Conservation (phyloP, 139 green algal genomes). For the Volvox africanus region DNA sequence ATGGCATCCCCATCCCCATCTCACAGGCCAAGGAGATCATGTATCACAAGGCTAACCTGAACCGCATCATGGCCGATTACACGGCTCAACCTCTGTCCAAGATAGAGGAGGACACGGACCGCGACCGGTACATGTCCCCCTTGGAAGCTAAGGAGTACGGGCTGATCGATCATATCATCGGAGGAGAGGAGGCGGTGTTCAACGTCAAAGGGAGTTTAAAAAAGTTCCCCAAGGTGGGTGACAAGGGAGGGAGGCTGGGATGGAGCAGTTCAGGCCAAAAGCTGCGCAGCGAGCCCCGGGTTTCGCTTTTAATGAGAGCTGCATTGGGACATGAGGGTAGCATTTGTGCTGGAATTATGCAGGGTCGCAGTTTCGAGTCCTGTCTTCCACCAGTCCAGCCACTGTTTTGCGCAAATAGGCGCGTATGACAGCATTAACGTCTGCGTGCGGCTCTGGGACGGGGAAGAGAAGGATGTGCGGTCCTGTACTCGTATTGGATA, state of each 20-base stretch:
- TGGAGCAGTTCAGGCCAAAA: not conserved
- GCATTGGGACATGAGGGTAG: no score
- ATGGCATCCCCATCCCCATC: no score
- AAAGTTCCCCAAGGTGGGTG: constrained; percentile 64
- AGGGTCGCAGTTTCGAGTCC: no score
- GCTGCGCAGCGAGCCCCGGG: no score
- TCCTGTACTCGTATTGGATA: no score
- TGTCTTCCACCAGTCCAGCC: no score
- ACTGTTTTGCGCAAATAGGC: no score
- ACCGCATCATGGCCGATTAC: constrained; percentile 96
- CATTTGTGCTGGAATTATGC: no score
- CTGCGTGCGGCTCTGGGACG: no score
- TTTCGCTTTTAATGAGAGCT: no score
- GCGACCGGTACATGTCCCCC: constrained; percentile 97
- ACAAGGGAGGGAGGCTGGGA: not conserved
- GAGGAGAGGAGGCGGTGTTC: constrained; percentile 90
- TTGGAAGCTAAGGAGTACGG: constrained; percentile 97
- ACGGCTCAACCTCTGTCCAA: constrained; percentile 83
- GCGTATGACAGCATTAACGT: no score
- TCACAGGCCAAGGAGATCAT: constrained; percentile 98
- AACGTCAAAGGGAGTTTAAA: constrained; percentile 62
- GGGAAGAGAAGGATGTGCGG: no score
- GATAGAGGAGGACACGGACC: constrained; percentile 98
- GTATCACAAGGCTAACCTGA: constrained; percentile 99
- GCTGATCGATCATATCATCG: constrained; percentile 97